Evolutionary conservation across 164 flowering plant species (phyloP), one percentile per base, ranked within the genome.

Genomic region (Vitis amurensis): DNA sequence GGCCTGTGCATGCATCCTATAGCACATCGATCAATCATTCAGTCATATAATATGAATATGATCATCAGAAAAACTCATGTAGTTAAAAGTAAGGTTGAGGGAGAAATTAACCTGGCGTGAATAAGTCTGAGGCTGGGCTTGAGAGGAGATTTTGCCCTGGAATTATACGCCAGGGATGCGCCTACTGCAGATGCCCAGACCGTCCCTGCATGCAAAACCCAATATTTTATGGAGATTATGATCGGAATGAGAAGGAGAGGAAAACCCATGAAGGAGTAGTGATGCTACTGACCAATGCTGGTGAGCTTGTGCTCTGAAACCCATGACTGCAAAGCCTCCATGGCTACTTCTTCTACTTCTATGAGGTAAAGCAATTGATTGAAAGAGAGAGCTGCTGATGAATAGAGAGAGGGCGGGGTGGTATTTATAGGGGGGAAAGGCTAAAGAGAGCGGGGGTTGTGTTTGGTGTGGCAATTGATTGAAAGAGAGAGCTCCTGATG

Each of bases 1-100:
- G 14, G 97, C 96, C 63, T 92, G 97, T 44, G 97, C 93, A 65
- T 92, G 96, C 96, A 92, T 89, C 89, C 97, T 91, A 70, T 15
- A 55, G 50, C 37, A 16, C 59, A 31, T 1, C 1, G 56, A 9
- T 55, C 1, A 63, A 14, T 53, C 37, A 64, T 14, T 8, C 14
- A 9, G 7, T 11, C 49, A 50, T 70, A 67, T 23, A 23, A 23
- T 23, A 23, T 23, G 27, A 23, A 1, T 23, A 23, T 23, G 27
- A 23, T 1, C 27, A 23, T 23, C 27, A 23, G 27, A 23, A 23
- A 23, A 23, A 23, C 27, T 1, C 27, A 3, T 37, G 59, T 14
- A 57, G 31, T 55, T 50, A 50, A 2, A 44, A 50, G 13, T 58
- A 31, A 1, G 50, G 11, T 23, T 23, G 59, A 3, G 3, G 49